A percentile compares a stretch with the other conserved stretches of the same genome.
phyloP scores from a whole-genome alignment of 2,329 filamentous ascomycete species.

The Fusarium falciforme region DNA sequence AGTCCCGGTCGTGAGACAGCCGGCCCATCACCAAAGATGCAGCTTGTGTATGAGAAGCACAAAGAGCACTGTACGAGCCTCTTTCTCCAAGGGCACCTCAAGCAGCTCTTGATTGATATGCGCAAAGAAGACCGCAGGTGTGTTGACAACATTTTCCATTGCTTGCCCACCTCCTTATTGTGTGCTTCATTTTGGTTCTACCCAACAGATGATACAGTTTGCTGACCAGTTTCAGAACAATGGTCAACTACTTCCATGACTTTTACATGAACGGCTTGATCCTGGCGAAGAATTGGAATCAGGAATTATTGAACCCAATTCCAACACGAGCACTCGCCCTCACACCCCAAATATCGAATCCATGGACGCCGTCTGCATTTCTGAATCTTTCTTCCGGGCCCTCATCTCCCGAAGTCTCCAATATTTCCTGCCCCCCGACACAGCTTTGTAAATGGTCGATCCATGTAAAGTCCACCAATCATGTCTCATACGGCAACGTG shows the following conservation, averaged over 20 bases:
- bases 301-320: not conserved
- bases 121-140: constrained; percentile 15
- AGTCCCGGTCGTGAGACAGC: not conserved
- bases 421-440: not conserved
- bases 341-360: not conserved
- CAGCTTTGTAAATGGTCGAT: constrained; percentile 16
- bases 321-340: not conserved
- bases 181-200: too few relatives aligned
- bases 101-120: constrained; percentile 12
- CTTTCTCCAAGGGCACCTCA: constrained; percentile 9
- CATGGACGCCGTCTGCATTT: not conserved
- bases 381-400: not conserved
- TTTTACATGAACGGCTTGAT: constrained; percentile 15
- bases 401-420: not conserved
- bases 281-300: constrained; percentile 5
- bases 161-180: too few relatives aligned
- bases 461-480: too few relatives aligned
- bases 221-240: not conserved
- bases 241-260: constrained; percentile 29
- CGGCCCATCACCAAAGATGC: constrained; percentile 15
- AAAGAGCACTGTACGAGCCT: constrained; percentile 3
- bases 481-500: too few relatives aligned
- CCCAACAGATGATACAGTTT: not conserved
- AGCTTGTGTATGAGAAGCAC: constrained; percentile 13
- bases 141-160: not conserved